These are phyloP conservation scores for Circinella umbellata DNA, from an alignment of 371 early-diverging fungal genomes.

Conservation along the genomic window DNA sequence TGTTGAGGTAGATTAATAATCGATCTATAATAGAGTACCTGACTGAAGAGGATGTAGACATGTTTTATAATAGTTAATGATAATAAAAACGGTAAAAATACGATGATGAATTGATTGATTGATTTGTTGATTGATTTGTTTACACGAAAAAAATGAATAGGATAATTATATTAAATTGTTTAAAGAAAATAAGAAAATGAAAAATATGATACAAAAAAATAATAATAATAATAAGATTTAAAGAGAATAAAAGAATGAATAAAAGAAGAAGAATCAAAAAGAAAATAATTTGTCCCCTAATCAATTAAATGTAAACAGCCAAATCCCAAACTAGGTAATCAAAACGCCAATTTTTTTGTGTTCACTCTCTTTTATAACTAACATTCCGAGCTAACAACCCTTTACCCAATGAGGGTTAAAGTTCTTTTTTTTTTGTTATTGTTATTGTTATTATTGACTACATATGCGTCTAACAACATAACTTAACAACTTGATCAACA, in stretches of 20 bases:
- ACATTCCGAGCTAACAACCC: background rate
- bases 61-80: background rate
- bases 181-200: background rate
- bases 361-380: background rate
- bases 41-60: constrained; percentile 26
- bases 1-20: background rate
- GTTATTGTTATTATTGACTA: background rate
- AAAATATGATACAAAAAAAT: background rate
- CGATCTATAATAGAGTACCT: constrained; percentile 6
- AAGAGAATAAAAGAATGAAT: background rate
- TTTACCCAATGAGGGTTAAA: constrained; percentile 5
- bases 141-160: too few species aligned
- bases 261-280: background rate
- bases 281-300: background rate
- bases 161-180: background rate
- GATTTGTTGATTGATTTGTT: too few species aligned
- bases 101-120: too few species aligned
- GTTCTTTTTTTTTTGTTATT: background rate
- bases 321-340: background rate
- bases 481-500: too few species aligned
- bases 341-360: background rate
- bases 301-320: constrained; percentile 6
- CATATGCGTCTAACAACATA: too few species aligned
- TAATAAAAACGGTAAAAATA: too few species aligned
- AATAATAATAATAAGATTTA: background rate